These are phyloP conservation scores for Diaporthe amygdali DNA, from an alignment of 2,329 filamentous ascomycete species.

Conservation along the genomic window DNA sequence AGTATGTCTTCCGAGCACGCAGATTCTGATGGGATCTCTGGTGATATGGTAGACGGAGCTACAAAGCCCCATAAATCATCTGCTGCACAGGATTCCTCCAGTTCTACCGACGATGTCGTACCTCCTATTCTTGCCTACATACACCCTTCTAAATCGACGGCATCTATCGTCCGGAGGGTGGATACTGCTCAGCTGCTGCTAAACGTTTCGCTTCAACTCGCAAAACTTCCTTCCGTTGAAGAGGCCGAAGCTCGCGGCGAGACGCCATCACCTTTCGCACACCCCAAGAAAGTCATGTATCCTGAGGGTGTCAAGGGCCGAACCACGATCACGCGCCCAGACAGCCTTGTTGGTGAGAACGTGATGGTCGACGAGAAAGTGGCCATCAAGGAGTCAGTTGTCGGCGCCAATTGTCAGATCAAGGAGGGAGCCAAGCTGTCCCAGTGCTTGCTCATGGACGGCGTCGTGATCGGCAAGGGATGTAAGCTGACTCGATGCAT, in stretches of 20 bases:
- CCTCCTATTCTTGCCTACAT: conserved; percentile 84
- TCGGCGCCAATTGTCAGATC: conserved; percentile 88
- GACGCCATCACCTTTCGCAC: conserved; percentile 74
- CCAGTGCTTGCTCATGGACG: conserved; percentile 93
- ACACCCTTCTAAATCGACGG: conserved; percentile 62
- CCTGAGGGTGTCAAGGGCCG: conserved; percentile 80
- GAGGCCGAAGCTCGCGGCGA: conserved; percentile 56
- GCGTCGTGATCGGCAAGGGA: conserved; percentile 81
- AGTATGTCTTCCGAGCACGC: conserved; percentile 33
- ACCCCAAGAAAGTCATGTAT: conserved; percentile 80
- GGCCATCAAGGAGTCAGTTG: conserved; percentile 89
- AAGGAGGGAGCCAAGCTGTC: conserved; percentile 82
- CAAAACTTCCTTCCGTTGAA: conserved; percentile 78
- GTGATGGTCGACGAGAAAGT: conserved; percentile 87
- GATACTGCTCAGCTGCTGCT: conserved; percentile 86
- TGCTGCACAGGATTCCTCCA: neutral
- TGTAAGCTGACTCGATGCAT: conserved; percentile 89
- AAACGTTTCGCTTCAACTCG: conserved; percentile 81
- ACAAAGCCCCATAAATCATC: neutral
- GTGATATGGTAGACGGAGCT: neutral
- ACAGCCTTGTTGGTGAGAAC: conserved; percentile 86
- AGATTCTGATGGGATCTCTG: conserved; percentile 7
- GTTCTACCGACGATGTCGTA: conserved; percentile 41
- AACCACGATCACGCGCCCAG: conserved; percentile 81
- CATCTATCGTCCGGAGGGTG: conserved; percentile 81